Conservation (phyloP, 2,329 filamentous ascomycete species). For the Pestalotiopsis sp. region DNA sequence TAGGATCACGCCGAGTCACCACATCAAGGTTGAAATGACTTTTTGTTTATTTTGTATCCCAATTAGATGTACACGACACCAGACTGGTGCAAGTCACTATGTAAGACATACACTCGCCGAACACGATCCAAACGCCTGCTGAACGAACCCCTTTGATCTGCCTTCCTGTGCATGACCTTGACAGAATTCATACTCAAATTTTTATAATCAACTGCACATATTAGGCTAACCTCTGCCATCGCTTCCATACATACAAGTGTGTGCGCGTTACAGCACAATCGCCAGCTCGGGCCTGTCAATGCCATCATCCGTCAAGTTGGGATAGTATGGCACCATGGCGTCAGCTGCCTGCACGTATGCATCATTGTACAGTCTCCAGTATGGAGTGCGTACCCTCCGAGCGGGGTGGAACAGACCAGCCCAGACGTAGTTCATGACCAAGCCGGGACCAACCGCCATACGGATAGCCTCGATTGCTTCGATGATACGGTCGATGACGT, state of each 20-base stretch:
- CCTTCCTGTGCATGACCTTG: neutral
- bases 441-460: slow-evolving; percentile 87
- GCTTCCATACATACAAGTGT: neutral
- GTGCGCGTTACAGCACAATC: slow-evolving; percentile 70
- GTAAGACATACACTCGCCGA: neutral
- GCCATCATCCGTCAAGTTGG: slow-evolving; percentile 79
- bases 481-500: slow-evolving; percentile 97
- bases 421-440: slow-evolving; percentile 98
- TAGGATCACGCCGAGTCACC: no score
- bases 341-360: slow-evolving; percentile 94
- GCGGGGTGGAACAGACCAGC: slow-evolving; percentile 96
- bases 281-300: slow-evolving; percentile 79
- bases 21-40: no score
- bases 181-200: neutral
- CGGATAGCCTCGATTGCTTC: slow-evolving; percentile 96
- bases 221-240: neutral
- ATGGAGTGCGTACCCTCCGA: slow-evolving; percentile 89
- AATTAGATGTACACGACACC: neutral
- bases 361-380: slow-evolving; percentile 97
- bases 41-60: neutral
- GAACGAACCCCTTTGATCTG: neutral
- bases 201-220: neutral
- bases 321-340: slow-evolving; percentile 95
- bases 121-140: neutral
- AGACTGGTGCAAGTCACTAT: neutral